phyloP scores from a whole-genome alignment of 495 filamentous ascomycete species.

The Astrothelium subdiscretum region DNA sequence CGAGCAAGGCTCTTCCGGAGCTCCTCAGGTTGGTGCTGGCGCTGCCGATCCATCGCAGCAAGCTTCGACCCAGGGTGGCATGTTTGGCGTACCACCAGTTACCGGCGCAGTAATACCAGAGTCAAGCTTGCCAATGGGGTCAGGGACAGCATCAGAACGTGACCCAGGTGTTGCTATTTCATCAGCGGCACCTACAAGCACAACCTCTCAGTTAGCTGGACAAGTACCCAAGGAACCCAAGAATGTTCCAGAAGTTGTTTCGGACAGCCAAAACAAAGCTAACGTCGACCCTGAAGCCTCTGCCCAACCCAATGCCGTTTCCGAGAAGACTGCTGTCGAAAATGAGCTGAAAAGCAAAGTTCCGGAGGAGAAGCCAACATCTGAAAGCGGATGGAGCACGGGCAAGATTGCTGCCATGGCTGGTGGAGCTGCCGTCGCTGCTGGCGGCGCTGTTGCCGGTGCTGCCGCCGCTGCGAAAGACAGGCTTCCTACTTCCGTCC shows the following conservation, averaged over 20 bases:
- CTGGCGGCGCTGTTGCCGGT: constrained; percentile 24
- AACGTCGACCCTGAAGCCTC: neutral
- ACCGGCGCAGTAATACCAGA: constrained; percentile 60
- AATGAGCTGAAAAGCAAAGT: constrained; percentile 48
- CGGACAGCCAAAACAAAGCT: constrained; percentile 43
- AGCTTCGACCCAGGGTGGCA: constrained; percentile 33
- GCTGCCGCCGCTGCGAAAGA: constrained; percentile 17
- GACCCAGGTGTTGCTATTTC: constrained; percentile 49
- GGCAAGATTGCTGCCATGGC: constrained; percentile 36
- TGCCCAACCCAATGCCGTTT: constrained; percentile 10
- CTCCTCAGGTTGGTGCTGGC: constrained; percentile 27
- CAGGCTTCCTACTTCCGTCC: constrained; percentile 10
- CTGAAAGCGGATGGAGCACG: constrained; percentile 40
- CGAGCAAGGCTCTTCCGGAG: constrained; percentile 47
- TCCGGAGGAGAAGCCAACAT: constrained; percentile 41
- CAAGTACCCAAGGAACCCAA: constrained; percentile 54
- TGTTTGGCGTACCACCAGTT: constrained; percentile 44
- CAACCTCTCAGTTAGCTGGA: constrained; percentile 62
- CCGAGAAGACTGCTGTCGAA: constrained; percentile 20
- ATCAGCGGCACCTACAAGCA: constrained; percentile 56
- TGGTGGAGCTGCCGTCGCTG: constrained; percentile 16
- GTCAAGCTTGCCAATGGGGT: constrained; percentile 65
- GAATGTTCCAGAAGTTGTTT: constrained; percentile 52
- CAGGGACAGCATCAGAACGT: constrained; percentile 16
- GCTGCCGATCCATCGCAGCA: neutral